Evolutionary conservation across 1,284 basidiomycete genomes (phyloP).

Genomic region (Apiotrichum gamsii): DNA sequence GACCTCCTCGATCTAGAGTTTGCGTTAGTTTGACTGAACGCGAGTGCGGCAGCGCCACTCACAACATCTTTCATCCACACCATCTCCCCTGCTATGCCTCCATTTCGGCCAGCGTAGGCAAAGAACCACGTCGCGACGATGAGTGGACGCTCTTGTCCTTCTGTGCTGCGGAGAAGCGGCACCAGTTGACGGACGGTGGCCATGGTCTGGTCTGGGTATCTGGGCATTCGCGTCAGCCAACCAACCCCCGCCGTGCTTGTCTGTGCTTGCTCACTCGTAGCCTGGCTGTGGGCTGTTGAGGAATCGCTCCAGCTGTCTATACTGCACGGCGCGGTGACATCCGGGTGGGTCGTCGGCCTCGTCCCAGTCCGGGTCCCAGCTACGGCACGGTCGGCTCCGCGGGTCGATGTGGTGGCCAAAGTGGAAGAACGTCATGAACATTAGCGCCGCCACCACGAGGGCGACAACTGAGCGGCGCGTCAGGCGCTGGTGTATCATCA

Average conservation of each 20-base stretch:
- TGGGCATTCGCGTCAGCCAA: background rate
- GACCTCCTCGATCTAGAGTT: background rate
- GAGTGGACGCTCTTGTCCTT: background rate
- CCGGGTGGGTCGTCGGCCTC: background rate
- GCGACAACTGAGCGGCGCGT: too few relatives aligned
- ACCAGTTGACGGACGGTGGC: too few relatives aligned
- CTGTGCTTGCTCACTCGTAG: background rate
- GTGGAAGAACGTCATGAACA: too few relatives aligned
- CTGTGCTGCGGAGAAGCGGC: background rate
- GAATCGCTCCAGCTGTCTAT: background rate
- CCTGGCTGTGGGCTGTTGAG: background rate
- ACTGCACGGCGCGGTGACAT: background rate
- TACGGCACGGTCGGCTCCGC: background rate
- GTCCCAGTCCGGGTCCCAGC: background rate
- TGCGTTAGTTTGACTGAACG: background rate
- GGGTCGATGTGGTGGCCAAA: background rate
- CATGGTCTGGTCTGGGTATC: too few relatives aligned
- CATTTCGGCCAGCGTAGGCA: background rate
- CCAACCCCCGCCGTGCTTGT: too few relatives aligned
- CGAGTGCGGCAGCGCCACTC: background rate
- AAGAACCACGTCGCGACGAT: background rate
- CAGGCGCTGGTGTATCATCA: too few relatives aligned
- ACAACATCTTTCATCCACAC: slow-evolving; percentile 3
- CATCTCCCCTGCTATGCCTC: background rate
- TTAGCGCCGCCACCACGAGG: too few relatives aligned